These are phyloP conservation scores for Penicillium frequentans DNA, from an alignment of 2,329 filamentous ascomycete genomes.

Conservation along the genomic window DNA sequence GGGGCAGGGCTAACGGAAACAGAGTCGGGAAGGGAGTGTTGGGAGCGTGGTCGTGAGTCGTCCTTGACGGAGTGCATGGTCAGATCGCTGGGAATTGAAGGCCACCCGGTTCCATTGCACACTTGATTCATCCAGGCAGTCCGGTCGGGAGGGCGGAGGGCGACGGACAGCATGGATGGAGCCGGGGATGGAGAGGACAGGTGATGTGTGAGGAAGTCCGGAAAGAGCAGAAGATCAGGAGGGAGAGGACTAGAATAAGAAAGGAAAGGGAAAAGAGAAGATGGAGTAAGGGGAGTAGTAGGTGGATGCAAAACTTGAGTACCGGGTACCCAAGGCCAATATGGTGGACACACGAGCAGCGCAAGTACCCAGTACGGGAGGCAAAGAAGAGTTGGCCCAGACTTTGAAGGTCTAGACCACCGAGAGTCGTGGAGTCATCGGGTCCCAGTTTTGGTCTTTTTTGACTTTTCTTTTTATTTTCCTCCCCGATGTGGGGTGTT, in stretches of 20 bases:
- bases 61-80: conserved; percentile 30
- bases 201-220: background rate
- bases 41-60: conserved; percentile 23
- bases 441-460: background rate
- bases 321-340: conserved; percentile 1
- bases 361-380: conserved; percentile 13
- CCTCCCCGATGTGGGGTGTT: background rate
- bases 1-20: conserved; percentile 17
- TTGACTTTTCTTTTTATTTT: background rate
- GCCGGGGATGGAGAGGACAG: background rate
- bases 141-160: conserved; percentile 15
- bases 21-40: conserved; percentile 17
- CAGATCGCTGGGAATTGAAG: conserved; percentile 25
- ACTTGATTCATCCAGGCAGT: conserved; percentile 33
- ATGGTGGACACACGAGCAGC: background rate
- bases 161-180: conserved; percentile 19
- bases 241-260: conserved; percentile 13
- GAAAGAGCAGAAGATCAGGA: conserved; percentile 7
- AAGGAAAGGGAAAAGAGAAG: conserved; percentile 17
- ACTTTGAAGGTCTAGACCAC: conserved; percentile 24
- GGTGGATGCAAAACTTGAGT: background rate
- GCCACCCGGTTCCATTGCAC: conserved; percentile 33
- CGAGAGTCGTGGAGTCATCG: conserved; percentile 27
- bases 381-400: conserved; percentile 12
- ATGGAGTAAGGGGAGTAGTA: conserved; percentile 18